A percentile compares a stretch with the other conserved stretches of the same genome.
Evolutionary conservation across 2,329 filamentous ascomycete genomes (phyloP).

Genomic region (Colletotrichum musae): DNA sequence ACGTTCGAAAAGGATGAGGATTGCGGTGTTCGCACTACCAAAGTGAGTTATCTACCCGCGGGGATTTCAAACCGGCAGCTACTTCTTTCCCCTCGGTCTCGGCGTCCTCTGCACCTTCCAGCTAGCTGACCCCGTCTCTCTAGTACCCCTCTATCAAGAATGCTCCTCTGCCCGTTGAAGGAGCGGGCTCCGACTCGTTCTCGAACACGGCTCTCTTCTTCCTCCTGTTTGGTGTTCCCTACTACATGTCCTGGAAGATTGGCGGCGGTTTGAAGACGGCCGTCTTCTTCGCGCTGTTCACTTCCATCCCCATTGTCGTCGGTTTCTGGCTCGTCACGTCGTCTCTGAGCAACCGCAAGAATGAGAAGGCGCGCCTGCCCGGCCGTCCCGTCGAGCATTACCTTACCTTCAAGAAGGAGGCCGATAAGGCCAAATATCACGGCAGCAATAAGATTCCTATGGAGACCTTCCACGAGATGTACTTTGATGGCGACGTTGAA

Average conservation of each 20-base stretch:
- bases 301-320: constrained; percentile 79
- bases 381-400: constrained; percentile 87
- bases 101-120: not conserved
- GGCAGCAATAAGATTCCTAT: constrained; percentile 81
- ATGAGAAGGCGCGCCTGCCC: constrained; percentile 84
- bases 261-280: constrained; percentile 85
- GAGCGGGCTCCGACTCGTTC: constrained; percentile 81
- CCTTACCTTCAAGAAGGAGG: constrained; percentile 75
- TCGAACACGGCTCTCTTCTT: constrained; percentile 80
- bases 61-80: not conserved
- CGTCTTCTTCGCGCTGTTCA: constrained; percentile 83
- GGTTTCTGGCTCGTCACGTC: constrained; percentile 84
- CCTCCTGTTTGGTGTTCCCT: constrained; percentile 76
- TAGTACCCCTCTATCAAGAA: constrained; percentile 90
- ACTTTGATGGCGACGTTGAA: constrained; percentile 88
- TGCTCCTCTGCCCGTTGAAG: constrained; percentile 86
- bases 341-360: constrained; percentile 82
- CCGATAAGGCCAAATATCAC: constrained; percentile 70
- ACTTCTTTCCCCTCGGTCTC: not conserved
- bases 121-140: not conserved
- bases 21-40: constrained; percentile 69
- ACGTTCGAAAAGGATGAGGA: constrained; percentile 67
- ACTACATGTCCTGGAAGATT: constrained; percentile 82
- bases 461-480: constrained; percentile 92
- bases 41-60: constrained; percentile 55